Base-by-base conservation (phyloP, 1,139 yeast species). In the Yamadazyma friedrichii region DNA sequence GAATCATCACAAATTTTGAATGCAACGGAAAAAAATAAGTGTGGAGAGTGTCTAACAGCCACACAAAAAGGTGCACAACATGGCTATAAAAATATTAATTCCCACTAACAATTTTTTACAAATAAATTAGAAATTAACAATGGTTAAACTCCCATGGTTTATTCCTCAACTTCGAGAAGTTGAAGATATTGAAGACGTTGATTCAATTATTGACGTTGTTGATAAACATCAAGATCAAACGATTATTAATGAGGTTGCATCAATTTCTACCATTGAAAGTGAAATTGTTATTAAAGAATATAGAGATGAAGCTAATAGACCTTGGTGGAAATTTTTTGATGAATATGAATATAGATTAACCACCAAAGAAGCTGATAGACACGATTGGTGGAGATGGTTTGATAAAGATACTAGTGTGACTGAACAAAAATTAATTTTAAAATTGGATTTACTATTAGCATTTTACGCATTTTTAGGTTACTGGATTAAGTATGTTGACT, bases 251-350 rank as follows among this genome's bases (percentile, higher is more conserved):
- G 31, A 37, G 11, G 31, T 32, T 8, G 13, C 12, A 9, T 32
- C 40, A 9, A 13, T n/a, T 3, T 10, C 12, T 6, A n/a, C 27
- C 5, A 3, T 24, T 3, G 36, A 16, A n/a, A 26, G 17, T n/a
- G 32, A 34, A 17, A 22, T 41, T 1, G 15, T 32, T 3, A 40
- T 47, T 20, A 42, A 36, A 32, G 65, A 61, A 42, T 61, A 59
- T 40, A 45, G 66, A 35, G 67, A 63, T 44, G 67, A 62, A 43
- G 63, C 64, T 9, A 47, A 52, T 38, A 46, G 67, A 37, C 54
- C 58, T 5, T 61, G 65, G 61, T 58, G 54, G 54, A 56, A 61
- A 30, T 62, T 61, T 39, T 61, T 61, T 31, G 66, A 61, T 44
- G 65, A 61, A 47, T 61, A 51, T 42, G 66, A 62, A 43, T 62